phyloP scores from a whole-genome alignment of 768 basidiomycete species.

The Leucocoprinus sp. region DNA sequence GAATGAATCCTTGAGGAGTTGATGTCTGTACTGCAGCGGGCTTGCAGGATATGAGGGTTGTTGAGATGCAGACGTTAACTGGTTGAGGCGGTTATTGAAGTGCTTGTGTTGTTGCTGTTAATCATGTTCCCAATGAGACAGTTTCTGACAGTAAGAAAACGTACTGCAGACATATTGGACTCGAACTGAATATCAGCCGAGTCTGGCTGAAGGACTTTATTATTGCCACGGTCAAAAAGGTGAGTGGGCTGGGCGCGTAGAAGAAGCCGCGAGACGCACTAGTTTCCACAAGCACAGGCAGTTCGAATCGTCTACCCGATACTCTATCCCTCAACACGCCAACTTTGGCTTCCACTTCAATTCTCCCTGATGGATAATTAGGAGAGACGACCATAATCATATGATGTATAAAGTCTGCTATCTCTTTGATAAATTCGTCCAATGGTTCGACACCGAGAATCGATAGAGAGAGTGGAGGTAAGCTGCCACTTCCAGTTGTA shows the following conservation, averaged over 20 bases:
- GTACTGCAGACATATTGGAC: slow-evolving; percentile 85
- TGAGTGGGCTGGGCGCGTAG: not conserved
- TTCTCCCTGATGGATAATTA: slow-evolving; percentile 30
- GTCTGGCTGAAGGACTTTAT: slow-evolving; percentile 62
- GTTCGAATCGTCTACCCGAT: slow-evolving; percentile 45
- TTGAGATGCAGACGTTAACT: slow-evolving; percentile 51
- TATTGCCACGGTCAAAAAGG: slow-evolving; percentile 1
- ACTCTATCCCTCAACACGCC: slow-evolving; percentile 59
- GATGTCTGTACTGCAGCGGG: slow-evolving; percentile 69
- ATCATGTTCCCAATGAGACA: slow-evolving; percentile 11
- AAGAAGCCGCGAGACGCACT: slow-evolving; percentile 43
- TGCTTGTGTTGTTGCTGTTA: slow-evolving; percentile 76
- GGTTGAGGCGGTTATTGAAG: slow-evolving; percentile 83
- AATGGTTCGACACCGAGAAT: slow-evolving; percentile 86
- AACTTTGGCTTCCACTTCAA: slow-evolving; percentile 91
- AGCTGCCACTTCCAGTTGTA: not conserved
- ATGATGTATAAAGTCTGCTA: slow-evolving; percentile 83
- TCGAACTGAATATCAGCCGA: slow-evolving; percentile 67
- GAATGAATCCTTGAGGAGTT: slow-evolving; percentile 73
- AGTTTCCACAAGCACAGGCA: slow-evolving; percentile 78
- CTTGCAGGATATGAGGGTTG: slow-evolving; percentile 44
- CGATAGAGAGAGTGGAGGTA: slow-evolving; percentile 66
- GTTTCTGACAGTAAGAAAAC: slow-evolving; percentile 20
- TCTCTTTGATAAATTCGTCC: slow-evolving; percentile 88
- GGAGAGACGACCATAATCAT: slow-evolving; percentile 53